A percentile compares a stretch with the other conserved stretches of the same genome.
phyloP scores from a whole-genome alignment of 2,329 filamentous ascomycete genomes.

The Sarocladium strictum region DNA sequence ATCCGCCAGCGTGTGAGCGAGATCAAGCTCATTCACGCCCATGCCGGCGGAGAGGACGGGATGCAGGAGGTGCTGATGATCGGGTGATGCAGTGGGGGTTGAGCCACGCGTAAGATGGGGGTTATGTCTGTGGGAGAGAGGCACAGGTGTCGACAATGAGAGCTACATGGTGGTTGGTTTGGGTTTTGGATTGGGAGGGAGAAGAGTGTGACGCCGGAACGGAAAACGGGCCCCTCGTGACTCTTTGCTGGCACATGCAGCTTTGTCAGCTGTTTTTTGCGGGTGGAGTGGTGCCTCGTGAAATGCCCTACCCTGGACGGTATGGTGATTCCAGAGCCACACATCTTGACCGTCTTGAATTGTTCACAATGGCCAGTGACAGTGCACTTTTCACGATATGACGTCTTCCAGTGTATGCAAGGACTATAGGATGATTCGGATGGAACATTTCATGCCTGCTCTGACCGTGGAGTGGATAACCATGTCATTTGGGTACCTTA shows the following conservation, averaged over 20 bases:
- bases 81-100: background rate
- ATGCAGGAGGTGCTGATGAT: background rate
- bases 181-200: background rate
- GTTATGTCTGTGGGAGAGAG: background rate
- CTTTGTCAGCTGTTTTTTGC: background rate
- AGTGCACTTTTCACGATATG: too few relatives aligned
- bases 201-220: background rate
- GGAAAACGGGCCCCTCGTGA: constrained; percentile 2
- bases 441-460: too few relatives aligned
- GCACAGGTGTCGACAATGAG: background rate
- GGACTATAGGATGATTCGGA: too few relatives aligned
- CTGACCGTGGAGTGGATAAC: too few relatives aligned
- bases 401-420: too few relatives aligned
- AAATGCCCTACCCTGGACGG: too few relatives aligned
- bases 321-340: too few relatives aligned
- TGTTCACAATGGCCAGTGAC: too few relatives aligned
- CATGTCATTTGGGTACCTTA: too few relatives aligned
- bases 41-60: constrained; percentile 11
- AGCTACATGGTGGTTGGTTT: constrained; percentile 7
- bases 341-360: too few relatives aligned
- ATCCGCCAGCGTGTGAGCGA: constrained; percentile 53
- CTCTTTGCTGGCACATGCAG: background rate
- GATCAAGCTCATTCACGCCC: constrained; percentile 33
- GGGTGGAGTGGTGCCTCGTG: background rate
- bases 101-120: background rate